Evolutionary conservation across 805 yeast genomes (phyloP), one percentile per base, ranked within the genome.

Genomic region (Maudiozyma serrabonitensis): DNA sequence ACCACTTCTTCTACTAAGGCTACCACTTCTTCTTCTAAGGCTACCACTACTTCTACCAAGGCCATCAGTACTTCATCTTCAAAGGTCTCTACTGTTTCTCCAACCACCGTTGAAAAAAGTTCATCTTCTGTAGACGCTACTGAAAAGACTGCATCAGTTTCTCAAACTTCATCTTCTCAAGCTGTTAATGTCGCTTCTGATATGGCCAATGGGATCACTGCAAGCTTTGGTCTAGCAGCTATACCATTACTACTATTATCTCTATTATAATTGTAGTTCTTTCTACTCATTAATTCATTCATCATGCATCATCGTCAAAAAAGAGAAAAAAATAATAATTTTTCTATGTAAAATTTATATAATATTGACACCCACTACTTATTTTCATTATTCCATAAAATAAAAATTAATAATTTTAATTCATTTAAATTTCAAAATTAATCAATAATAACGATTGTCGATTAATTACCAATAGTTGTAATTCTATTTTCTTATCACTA

Each of bases 101-200:
- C 13, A 15, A 38, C 41, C 25, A 15, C 48, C 6, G 31, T 37
- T 11, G 34, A 46, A 41, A 41, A 45, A 2, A 28, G 32, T 28
- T n/a, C 47, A 9, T 37, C 48, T 31, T 40, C 43, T 26, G 13
- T 49, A 6, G 41, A 49, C 9, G 37, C 50, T 18, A 19, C 48
- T 18, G 49, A 31, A 16, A 35, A 48, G 12, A 43, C 48, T 6
- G 35, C 51, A 23, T 32, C 50, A 6, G 42, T 37, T 19, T 2
- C 47, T 6, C 32, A 21, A 21, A 37, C 56, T 21, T 32, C 54
- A 15, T 50, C 52, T 23, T 25, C 54, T 3, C 38, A 41, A 31
- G 19, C 48, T 25, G 45, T 43, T 31, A 42, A 28, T 23, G 3
- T 19, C 4, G 23, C 45, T 16, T 26, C 45, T 9, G 45, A 42